Conservation (phyloP, 2,329 filamentous ascomycete genomes). For the Thielaviopsis ethacetica region DNA sequence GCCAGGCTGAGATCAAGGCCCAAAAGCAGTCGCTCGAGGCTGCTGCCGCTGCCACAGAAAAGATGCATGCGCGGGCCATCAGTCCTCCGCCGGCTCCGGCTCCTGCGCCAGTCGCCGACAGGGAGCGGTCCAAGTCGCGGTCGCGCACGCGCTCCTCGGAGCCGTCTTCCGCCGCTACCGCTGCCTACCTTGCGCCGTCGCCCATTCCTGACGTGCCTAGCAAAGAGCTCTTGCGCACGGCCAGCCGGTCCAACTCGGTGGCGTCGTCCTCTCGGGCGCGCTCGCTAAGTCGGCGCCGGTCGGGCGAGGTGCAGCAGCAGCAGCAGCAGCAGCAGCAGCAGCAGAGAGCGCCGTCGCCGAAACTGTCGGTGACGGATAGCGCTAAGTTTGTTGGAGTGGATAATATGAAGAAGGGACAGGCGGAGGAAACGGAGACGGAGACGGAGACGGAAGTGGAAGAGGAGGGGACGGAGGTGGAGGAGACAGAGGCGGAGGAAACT, state of each 20-base stretch:
- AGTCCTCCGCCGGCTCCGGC: not conserved
- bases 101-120: not conserved
- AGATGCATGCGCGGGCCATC: slow-evolving; percentile 7
- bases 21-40: not conserved
- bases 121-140: not conserved
- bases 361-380: too few relatives aligned
- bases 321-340: too few relatives aligned
- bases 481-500: too few relatives aligned
- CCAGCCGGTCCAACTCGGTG: slow-evolving; percentile 4
- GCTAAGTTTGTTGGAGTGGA: too few relatives aligned
- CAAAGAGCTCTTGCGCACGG: not conserved
- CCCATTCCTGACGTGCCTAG: slow-evolving; percentile 8
- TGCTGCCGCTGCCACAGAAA: slow-evolving; percentile 7
- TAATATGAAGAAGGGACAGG: too few relatives aligned
- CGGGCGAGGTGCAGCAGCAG: too few relatives aligned
- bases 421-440: too few relatives aligned
- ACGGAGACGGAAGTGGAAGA: too few relatives aligned
- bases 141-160: slow-evolving; percentile 1
- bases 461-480: too few relatives aligned
- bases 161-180: slow-evolving; percentile 1
- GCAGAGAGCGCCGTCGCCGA: too few relatives aligned
- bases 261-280: slow-evolving; percentile 4
- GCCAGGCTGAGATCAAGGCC: too few relatives aligned
- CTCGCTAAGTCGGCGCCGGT: too few relatives aligned
- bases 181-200: slow-evolving; percentile 5